Base-by-base conservation (phyloP, 163 green algal genomes). In the Trebouxiophyceae sp. region DNA sequence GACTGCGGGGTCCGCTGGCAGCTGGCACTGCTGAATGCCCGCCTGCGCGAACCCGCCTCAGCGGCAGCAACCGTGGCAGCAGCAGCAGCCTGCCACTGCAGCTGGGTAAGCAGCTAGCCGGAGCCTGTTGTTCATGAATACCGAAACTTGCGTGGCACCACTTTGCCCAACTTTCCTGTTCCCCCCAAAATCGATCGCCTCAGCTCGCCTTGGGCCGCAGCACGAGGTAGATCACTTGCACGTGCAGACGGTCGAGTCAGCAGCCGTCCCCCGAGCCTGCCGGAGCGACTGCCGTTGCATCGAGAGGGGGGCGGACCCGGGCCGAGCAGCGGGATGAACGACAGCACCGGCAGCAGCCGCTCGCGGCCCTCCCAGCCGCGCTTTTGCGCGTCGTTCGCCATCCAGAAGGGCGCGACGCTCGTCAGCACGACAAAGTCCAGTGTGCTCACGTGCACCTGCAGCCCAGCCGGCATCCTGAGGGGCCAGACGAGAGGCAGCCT, bases 331-430 rank as follows among this genome's bases (percentile, higher is more conserved):
- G 89, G 89, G 31, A 95, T 47, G 39, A 89, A 58, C 5, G 63
- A 77, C 33, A 95, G 80, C 2, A 90, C 22, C 3, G 83, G 73
- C 39, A 93, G 55, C 57, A 86, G 59, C 33, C 63, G 78, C 47
- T 59, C 86, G 77, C 78, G 76, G n/a, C 71, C 32, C 12, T 87
- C 66, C 89, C 89, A 97, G 26, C 83, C 63, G 16, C 91, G 76
- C 23, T 74, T 64, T 20, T 83, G 34, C 4, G 90, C 88, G 69
- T 97, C 91, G 67, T 91, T 90, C 27, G 59, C 79, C 77, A 97
- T 86, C 89, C 92, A 97, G 65, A 96, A 95, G 6, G 89, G 88
- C 4, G 78, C 68, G 33, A 95, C 76, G 0, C 73, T 55, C 3
- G 76, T 90, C 12, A 92, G 76, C 29, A 79, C 80, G 24, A 76